Evolutionary conservation across 1,284 basidiomycete species (phyloP), one percentile per base, ranked within the genome.

Genomic region (Anthracocystis setariae): DNA sequence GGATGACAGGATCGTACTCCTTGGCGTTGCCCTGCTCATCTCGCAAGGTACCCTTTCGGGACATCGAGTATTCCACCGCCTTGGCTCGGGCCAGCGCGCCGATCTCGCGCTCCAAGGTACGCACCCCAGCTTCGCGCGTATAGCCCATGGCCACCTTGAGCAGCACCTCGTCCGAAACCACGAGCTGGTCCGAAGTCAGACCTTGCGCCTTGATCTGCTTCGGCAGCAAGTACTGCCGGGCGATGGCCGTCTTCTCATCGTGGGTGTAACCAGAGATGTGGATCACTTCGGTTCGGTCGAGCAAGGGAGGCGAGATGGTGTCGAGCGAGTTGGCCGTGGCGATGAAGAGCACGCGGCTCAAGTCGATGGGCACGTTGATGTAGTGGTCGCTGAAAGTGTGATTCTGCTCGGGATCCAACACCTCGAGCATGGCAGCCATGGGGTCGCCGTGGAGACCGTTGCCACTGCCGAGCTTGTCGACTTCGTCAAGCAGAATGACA

Each of bases 61-160:
- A 86, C 77, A 91, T 90, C 0, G 92, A 89, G 88, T 90, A 95
- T 76, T 96, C 90, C 32, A 82, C 81, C 9, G 81, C 80, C 55
- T 82, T 82, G 69, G 88, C 90, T 20, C 94, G 86, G 32, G 92
- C 91, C 18, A 97, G 88, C 18, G 90, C 88, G 9, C 92, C 93
- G 45, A 97, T 90, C 12, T 92, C 89, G 5, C 94, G 88, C 80
- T 97, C 94, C 12, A 97, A 87, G 25, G 89, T 90, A 27, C 94
- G 88, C n/a, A 97, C 94, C 27, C 94, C 94, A 0, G 94, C 93
- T 84, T 96, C 92, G 10, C 90, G 87, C 1, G 92, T 94, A 79
- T 93, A 94, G 24, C 87, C 85, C 13, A 89, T 91, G 29, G 90
- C 90, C 50, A 94, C 87, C 52, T 88, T 87, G 64, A 89, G 84